Percentiles rank a stretch among this genome's conserved stretches.
These are phyloP conservation scores for Hypoxylon sp. DNA, from an alignment of 2,329 filamentous ascomycete species.

Conservation along the genomic window DNA sequence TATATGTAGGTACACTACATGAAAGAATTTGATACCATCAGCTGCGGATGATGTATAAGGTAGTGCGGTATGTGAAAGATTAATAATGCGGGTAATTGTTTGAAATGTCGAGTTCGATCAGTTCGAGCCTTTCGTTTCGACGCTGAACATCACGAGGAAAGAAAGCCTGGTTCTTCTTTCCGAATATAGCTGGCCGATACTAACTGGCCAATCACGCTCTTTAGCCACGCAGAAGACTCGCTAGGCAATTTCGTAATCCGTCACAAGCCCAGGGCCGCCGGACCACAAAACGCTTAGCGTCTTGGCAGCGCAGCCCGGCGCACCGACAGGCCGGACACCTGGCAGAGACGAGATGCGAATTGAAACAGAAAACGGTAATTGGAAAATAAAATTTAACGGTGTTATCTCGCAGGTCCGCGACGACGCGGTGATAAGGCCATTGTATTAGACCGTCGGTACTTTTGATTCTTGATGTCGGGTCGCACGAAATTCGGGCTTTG, in stretches of 20 bases:
- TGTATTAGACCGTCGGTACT: background rate
- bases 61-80: constrained; percentile 15
- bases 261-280: constrained; percentile 32
- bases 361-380: constrained; percentile 25
- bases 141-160: constrained; percentile 28
- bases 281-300: constrained; percentile 20
- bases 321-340: constrained; percentile 1
- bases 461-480: constrained; percentile 1
- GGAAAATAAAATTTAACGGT: constrained; percentile 37
- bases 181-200: constrained; percentile 30
- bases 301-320: constrained; percentile 27
- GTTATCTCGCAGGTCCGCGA: constrained; percentile 23
- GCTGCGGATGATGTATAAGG: constrained; percentile 10
- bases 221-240: background rate
- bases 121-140: background rate
- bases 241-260: constrained; percentile 26
- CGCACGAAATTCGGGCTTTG: constrained; percentile 13
- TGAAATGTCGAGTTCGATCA: constrained; percentile 21
- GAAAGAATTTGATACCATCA: background rate
- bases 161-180: constrained; percentile 20
- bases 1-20: background rate
- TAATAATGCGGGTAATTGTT: constrained; percentile 24
- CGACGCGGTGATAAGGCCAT: constrained; percentile 25
- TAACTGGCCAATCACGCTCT: constrained; percentile 25
- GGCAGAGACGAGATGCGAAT: constrained; percentile 11